Percentiles rank a stretch among this genome's conserved stretches.
These are phyloP conservation scores for Fraxinus velutina DNA, from an alignment of 305 asterid species.

Conservation along the genomic window DNA sequence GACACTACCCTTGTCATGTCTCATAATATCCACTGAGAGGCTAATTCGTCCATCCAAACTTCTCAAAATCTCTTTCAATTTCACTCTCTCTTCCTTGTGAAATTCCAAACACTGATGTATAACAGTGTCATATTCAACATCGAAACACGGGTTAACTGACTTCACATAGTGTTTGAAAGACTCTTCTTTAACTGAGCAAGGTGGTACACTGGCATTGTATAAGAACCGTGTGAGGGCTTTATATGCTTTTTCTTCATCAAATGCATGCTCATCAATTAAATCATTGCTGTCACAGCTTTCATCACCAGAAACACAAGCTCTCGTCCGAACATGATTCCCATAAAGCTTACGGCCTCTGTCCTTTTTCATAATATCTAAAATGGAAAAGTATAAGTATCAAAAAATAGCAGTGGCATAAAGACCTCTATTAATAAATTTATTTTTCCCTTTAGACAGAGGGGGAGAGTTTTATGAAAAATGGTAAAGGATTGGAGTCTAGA, in stretches of 20 bases:
- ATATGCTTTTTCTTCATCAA: neutral
- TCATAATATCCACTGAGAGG: constrained; percentile 24
- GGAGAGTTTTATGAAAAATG: neutral
- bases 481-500: neutral
- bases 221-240: neutral
- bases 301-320: neutral
- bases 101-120: constrained; percentile 11
- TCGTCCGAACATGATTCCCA: neutral
- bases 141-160: neutral
- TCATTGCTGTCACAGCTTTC: neutral
- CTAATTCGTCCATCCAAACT: constrained; percentile 21
- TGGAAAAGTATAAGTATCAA: neutral
- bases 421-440: neutral
- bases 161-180: neutral
- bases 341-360: neutral
- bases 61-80: constrained; percentile 11
- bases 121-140: neutral
- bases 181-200: neutral
- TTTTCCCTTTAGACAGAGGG: neutral
- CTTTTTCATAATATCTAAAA: neutral
- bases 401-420: neutral
- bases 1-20: neutral
- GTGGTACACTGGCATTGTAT: neutral
- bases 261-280: neutral
- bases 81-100: constrained; percentile 15